phyloP scores from a whole-genome alignment of 495 filamentous ascomycete genomes.

The Penicillium fimorum region DNA sequence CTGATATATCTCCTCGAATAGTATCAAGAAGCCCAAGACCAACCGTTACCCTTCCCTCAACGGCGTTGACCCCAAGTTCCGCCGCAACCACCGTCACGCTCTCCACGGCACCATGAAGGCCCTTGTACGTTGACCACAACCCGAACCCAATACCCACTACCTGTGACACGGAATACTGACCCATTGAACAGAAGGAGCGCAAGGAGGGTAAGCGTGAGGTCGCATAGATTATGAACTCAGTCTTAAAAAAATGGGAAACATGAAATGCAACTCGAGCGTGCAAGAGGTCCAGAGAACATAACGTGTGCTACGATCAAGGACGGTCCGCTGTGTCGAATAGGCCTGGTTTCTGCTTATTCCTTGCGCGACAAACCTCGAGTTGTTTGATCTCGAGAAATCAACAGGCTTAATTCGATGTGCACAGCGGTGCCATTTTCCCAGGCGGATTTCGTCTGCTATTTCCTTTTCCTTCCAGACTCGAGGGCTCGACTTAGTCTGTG shows the following conservation, averaged over 20 bases:
- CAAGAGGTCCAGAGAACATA: constrained; percentile 41
- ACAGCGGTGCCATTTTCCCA: constrained; percentile 25
- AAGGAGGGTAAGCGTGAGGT: constrained; percentile 94
- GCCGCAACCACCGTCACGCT: constrained; percentile 98
- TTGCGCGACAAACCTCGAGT: constrained; percentile 28
- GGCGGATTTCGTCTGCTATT: constrained; percentile 15
- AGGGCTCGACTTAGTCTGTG: constrained; percentile 3
- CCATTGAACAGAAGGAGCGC: constrained; percentile 79
- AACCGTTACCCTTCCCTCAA: constrained; percentile 97
- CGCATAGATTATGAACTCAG: constrained; percentile 59
- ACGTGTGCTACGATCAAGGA: constrained; percentile 40
- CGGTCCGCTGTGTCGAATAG: constrained; percentile 32
- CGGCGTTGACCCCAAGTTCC: constrained; percentile 99
- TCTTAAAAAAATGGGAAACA: constrained; percentile 28
- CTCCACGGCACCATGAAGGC: constrained; percentile 98
- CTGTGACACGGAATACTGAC: constrained; percentile 38
- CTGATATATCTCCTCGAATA: constrained; percentile 47
- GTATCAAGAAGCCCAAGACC: constrained; percentile 99
- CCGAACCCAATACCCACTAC: not conserved
- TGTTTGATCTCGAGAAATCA: constrained; percentile 36
- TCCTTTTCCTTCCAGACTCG: constrained; percentile 8
- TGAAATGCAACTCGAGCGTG: constrained; percentile 35
- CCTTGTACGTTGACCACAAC: constrained; percentile 65
- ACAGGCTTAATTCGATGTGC: constrained; percentile 37
- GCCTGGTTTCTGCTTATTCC: constrained; percentile 36